phyloP scores from a whole-genome alignment of 2,329 filamentous ascomycete genomes.

The Coniochaeta ligniaria region DNA sequence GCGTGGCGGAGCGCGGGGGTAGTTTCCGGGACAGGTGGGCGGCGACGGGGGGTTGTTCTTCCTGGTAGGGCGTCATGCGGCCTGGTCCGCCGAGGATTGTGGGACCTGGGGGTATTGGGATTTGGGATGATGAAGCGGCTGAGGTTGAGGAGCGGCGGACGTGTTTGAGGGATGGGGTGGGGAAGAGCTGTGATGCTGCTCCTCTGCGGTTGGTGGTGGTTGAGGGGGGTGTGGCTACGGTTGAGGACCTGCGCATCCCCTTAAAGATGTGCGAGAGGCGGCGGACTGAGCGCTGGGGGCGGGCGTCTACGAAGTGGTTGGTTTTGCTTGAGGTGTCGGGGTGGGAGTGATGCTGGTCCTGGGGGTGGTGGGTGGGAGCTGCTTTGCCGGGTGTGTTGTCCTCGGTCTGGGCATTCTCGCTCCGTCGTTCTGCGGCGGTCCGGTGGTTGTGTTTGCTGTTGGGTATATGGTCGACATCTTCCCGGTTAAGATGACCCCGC shows the following conservation, averaged over 20 bases:
- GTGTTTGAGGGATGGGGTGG: neutral
- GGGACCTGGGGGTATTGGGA: slow-evolving; percentile 12
- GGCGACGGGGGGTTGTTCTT: slow-evolving; percentile 30
- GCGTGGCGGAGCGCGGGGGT: slow-evolving; percentile 18
- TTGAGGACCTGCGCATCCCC: neutral
- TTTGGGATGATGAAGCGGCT: slow-evolving; percentile 4
- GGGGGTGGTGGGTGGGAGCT: neutral
- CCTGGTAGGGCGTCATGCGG: slow-evolving; percentile 27
- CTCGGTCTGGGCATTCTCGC: neutral
- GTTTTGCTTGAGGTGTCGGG: neutral
- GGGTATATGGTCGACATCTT: too few species aligned
- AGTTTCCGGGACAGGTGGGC: slow-evolving; percentile 27
- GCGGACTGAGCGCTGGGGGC: neutral
- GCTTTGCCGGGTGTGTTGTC: neutral
- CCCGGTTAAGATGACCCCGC: too few species aligned
- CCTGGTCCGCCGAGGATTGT: slow-evolving; percentile 23
- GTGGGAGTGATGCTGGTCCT: neutral
- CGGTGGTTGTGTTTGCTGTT: too few species aligned
- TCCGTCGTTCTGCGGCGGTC: neutral
- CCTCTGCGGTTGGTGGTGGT: neutral
- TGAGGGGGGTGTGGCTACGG: neutral
- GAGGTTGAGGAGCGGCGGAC: slow-evolving; percentile 1
- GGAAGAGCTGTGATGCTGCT: neutral
- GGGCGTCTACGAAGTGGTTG: neutral
- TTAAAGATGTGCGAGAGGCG: slow-evolving; percentile 1